phyloP scores from a whole-genome alignment of 164 flowering plant genomes.

The Sextonia rubra region DNA sequence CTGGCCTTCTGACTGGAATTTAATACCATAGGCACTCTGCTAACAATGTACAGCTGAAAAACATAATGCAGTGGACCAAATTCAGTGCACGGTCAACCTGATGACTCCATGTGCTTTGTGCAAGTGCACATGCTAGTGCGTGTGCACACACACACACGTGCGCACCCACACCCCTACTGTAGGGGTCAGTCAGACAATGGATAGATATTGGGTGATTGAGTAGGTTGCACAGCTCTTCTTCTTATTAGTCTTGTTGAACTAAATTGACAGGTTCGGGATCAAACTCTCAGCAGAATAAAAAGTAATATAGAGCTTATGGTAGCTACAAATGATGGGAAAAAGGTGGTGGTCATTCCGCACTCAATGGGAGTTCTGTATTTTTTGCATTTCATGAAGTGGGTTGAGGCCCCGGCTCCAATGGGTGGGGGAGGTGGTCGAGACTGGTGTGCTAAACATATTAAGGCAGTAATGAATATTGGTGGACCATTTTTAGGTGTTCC shows the following conservation, averaged over 20 bases:
- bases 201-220: background rate
- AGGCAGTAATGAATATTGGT: constrained; percentile 68
- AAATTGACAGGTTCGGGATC: constrained; percentile 47
- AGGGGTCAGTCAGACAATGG: no score
- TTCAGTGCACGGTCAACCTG: background rate
- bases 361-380: constrained; percentile 71
- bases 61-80: background rate
- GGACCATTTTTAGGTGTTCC: constrained; percentile 98
- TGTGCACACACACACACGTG: no score
- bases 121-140: background rate
- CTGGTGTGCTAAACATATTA: constrained; percentile 62
- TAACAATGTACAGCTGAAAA: background rate
- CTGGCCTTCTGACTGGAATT: no score
- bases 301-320: constrained; percentile 67
- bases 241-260: constrained; percentile 1
- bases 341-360: constrained; percentile 61
- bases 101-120: background rate
- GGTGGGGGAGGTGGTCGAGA: constrained; percentile 70
- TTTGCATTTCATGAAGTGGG: constrained; percentile 71
- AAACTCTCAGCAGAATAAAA: constrained; percentile 53
- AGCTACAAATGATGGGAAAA: constrained; percentile 48
- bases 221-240: background rate
- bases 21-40: no score
- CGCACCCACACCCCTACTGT: no score
- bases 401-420: constrained; percentile 62